Conservation (phyloP, 2,329 filamentous ascomycete species). For the Cordyceps javanica region DNA sequence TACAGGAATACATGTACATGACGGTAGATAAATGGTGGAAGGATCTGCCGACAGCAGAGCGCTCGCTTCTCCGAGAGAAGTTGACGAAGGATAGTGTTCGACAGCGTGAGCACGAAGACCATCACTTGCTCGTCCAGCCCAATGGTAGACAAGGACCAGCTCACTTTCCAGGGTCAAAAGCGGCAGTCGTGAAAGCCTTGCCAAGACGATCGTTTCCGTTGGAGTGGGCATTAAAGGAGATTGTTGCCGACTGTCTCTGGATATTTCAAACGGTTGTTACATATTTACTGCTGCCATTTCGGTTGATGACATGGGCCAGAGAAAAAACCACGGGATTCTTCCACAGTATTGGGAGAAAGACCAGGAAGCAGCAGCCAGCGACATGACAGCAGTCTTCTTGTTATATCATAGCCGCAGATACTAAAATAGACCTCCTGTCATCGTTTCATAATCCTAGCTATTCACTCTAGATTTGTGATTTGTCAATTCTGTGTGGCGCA, state of each 20-base stretch:
- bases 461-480: background rate
- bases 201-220: conserved; percentile 19
- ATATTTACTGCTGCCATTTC: background rate
- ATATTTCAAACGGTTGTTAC: background rate
- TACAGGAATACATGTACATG: conserved; percentile 77
- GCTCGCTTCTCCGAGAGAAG: conserved; percentile 18
- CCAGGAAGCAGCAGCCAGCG: background rate
- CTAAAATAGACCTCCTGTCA: background rate
- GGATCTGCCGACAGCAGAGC: conserved; percentile 28
- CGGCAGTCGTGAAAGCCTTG: conserved; percentile 17
- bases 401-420: background rate
- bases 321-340: background rate
- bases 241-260: conserved; percentile 5
- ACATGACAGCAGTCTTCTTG: background rate
- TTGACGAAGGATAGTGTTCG: conserved; percentile 23
- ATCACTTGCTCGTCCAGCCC: conserved; percentile 21
- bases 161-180: conserved; percentile 21
- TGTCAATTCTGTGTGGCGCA: too few relatives aligned
- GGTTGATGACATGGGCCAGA: background rate
- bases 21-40: conserved; percentile 72
- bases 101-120: conserved; percentile 22
- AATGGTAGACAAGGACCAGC: conserved; percentile 19
- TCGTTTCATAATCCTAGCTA: background rate
- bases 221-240: conserved; percentile 15
- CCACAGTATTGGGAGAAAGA: background rate